Base-by-base conservation (phyloP, 2,329 filamentous ascomycete species). In the Sphaerulina musiva region DNA sequence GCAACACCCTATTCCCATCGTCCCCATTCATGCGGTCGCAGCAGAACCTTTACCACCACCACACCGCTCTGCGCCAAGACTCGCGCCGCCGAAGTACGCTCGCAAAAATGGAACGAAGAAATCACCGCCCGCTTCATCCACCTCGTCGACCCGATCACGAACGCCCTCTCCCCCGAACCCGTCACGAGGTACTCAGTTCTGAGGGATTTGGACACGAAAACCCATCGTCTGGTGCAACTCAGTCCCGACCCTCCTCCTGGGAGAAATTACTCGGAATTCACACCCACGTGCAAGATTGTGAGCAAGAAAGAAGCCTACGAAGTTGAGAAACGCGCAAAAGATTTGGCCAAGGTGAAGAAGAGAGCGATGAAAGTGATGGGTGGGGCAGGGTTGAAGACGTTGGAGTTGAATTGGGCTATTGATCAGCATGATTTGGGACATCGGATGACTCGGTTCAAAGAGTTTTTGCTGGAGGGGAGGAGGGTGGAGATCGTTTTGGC, bases 341-440 rank as follows among this genome's bases (percentile, higher is more conserved):
- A 75, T 60, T 68, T 70, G 47, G 61, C 69, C 41, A 76, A 76
- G 57, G 71, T 76, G 57, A 74, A 72, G 59, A 73, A 74, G 58
- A 70, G 72, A 62, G 74, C 67, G 60, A 73, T 68, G 50, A 74
- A 74, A 44, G 72, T 74, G 55, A 45, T 17, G 9, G 44, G 43
- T 23, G 62, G 66, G 17, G 65, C 73, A 36, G 77, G 75, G 60
- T 67, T 71, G 12, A 96, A 96, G 74, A 85, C 85, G 67, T 70
- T 96, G n/a, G 91, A 96, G 73, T 64, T 97, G 63, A 92, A 89
- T 70, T 97, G 91, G 91, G 84, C 85, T 34, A 95, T 95, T 65
- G 84, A 83, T 57, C 67, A 71, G 10, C 80, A 92, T 67, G 91
- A 96, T 73, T 70, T 95, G 49, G 73, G 73, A n/a, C 84, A 87